phyloP scores from a whole-genome alignment of 441 rosid species.

The Bruguiera hainesii region DNA sequence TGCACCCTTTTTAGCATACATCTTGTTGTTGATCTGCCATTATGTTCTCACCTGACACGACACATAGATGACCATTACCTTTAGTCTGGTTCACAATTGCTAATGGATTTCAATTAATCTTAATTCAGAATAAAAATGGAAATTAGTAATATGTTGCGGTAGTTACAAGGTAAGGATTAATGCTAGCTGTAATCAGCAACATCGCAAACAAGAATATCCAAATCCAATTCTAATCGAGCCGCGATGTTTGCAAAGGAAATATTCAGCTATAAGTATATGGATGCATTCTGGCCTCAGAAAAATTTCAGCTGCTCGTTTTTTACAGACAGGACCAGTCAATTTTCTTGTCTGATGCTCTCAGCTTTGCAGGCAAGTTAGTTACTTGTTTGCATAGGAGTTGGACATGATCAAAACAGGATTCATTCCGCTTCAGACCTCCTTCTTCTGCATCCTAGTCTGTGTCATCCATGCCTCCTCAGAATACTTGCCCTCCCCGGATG shows the following conservation, averaged over 20 bases:
- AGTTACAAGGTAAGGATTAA: neutral
- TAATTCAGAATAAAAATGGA: neutral
- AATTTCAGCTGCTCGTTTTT: slow-evolving; percentile 11
- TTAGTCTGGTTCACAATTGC: too few relatives aligned
- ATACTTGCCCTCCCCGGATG: slow-evolving; percentile 17
- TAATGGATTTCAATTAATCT: neutral
- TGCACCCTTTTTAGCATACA: too few relatives aligned
- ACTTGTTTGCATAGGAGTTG: neutral
- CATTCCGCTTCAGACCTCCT: slow-evolving; percentile 16
- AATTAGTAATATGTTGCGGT: slow-evolving; percentile 10
- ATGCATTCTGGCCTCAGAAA: slow-evolving; percentile 13
- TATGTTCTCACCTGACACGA: too few relatives aligned
- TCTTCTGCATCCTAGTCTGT: slow-evolving; percentile 16
- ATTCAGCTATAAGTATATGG: slow-evolving; percentile 17
- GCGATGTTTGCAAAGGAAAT: slow-evolving; percentile 17
- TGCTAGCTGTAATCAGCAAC: slow-evolving; percentile 22
- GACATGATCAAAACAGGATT: slow-evolving; percentile 25
- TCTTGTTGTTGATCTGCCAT: too few relatives aligned
- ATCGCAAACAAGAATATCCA: slow-evolving; percentile 14
- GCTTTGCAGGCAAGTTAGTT: neutral
- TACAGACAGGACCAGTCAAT: neutral
- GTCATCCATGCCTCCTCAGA: slow-evolving; percentile 4
- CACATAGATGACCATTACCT: too few relatives aligned
- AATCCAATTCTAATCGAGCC: neutral
- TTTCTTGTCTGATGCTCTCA: slow-evolving; percentile 10